Evolutionary conservation across 257 asterid genomes (phyloP).

Genomic region (Rubia yunnanensis): DNA sequence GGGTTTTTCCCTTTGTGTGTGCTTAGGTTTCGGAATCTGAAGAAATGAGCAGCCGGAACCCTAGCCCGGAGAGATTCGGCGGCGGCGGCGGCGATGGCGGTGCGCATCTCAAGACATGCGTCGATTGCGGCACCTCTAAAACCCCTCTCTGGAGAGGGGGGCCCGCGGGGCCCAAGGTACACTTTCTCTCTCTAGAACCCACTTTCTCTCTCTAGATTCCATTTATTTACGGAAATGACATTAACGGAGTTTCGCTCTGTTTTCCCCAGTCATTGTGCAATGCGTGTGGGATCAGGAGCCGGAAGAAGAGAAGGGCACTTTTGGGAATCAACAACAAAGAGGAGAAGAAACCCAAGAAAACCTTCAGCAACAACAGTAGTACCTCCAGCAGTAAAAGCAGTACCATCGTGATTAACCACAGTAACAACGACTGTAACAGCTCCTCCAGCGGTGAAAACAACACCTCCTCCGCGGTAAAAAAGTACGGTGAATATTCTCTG

Average conservation of each 20-base stretch:
- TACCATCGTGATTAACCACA: constrained; percentile 16
- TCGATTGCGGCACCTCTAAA: constrained; percentile 83
- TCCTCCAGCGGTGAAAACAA: constrained; percentile 46
- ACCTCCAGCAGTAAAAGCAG: constrained; percentile 5
- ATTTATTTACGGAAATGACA: too few species aligned
- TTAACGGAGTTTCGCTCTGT: constrained; percentile 12
- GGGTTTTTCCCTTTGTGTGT: background rate
- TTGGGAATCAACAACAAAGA: constrained; percentile 59
- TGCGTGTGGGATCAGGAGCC: constrained; percentile 94
- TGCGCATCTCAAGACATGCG: constrained; percentile 59
- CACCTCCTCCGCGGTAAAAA: constrained; percentile 7
- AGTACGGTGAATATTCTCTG: constrained; percentile 16
- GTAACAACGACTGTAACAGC: constrained; percentile 17
- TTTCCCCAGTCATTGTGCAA: constrained; percentile 71
- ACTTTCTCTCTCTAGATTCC: background rate
- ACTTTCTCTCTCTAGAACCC: background rate
- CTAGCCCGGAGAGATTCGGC: constrained; percentile 43
- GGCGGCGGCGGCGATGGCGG: background rate
- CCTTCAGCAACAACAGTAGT: constrained; percentile 11
- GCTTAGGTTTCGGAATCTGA: constrained; percentile 62
- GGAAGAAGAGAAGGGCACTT: constrained; percentile 82
- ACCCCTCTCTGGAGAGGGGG: constrained; percentile 99
- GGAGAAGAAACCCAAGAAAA: constrained; percentile 36
- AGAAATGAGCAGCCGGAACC: constrained; percentile 43
- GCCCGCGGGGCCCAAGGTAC: constrained; percentile 98